Conservation (phyloP, 805 yeast genomes). For the Candida xyloterini region DNA sequence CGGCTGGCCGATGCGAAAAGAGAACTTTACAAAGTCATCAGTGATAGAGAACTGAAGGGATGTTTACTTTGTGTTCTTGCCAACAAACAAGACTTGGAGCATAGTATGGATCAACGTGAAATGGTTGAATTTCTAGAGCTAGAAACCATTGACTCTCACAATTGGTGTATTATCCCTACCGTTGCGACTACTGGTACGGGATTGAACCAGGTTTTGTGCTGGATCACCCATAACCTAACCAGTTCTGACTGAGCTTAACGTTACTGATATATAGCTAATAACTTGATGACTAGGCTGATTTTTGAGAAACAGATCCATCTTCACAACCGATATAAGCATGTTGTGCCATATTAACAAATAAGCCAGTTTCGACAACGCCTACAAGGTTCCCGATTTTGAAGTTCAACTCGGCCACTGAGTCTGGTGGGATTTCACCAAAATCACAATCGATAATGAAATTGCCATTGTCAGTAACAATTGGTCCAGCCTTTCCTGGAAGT, state of each 20-base stretch:
- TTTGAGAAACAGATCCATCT: slow-evolving; percentile 49
- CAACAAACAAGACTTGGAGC: slow-evolving; percentile 77
- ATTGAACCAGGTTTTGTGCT: slow-evolving; percentile 78
- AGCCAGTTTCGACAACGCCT: slow-evolving; percentile 96
- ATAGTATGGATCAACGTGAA: slow-evolving; percentile 74
- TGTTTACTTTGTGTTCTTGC: slow-evolving; percentile 83
- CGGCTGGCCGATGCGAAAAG: slow-evolving; percentile 75
- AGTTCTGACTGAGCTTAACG: neutral
- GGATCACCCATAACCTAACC: slow-evolving; percentile 63
- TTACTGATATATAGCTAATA: neutral
- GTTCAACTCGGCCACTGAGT: slow-evolving; percentile 51
- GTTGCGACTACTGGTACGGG: slow-evolving; percentile 91
- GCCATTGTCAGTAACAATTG: slow-evolving; percentile 93
- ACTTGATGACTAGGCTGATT: slow-evolving; percentile 34
- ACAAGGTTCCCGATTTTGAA: slow-evolving; percentile 65
- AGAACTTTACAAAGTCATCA: slow-evolving; percentile 73
- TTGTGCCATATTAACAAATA: slow-evolving; percentile 71
- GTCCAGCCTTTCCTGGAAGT: slow-evolving; percentile 92
- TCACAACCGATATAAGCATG: slow-evolving; percentile 89
- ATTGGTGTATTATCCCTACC: slow-evolving; percentile 91
- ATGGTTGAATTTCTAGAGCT: slow-evolving; percentile 70
- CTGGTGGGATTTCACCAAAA: slow-evolving; percentile 68
- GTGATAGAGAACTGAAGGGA: slow-evolving; percentile 79
- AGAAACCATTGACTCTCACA: slow-evolving; percentile 57
- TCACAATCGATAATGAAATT: slow-evolving; percentile 91